Percentiles rank a stretch among this genome's conserved stretches.
Conservation (phyloP, 2,329 filamentous ascomycete genomes). For the Decorospora gaudefroyi region DNA sequence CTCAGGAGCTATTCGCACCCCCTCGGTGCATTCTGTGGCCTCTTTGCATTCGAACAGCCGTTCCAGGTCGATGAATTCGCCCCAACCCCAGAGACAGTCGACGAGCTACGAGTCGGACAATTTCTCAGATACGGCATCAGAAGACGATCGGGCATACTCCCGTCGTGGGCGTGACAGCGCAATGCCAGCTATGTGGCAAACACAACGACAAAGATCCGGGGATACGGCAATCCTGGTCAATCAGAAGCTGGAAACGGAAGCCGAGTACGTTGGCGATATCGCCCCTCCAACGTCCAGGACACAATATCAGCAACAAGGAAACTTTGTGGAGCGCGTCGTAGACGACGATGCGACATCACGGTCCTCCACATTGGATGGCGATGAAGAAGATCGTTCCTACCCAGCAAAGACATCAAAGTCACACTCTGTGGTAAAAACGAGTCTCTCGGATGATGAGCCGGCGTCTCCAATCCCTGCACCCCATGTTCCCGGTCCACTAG, state of each 20-base stretch:
- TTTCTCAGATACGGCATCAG: conserved; percentile 36
- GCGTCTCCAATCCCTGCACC: conserved; percentile 24
- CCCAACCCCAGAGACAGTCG: conserved; percentile 27
- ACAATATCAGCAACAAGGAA: conserved; percentile 17
- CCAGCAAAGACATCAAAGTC: conserved; percentile 39
- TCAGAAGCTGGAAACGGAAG: conserved; percentile 28
- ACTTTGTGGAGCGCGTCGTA: conserved; percentile 16
- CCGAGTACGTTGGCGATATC: conserved; percentile 16
- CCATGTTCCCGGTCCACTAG: conserved; percentile 43
- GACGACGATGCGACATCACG: conserved; percentile 43
- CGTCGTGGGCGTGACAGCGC: conserved; percentile 21
- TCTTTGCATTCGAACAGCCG: conserved; percentile 37
- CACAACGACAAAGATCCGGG: conserved; percentile 23
- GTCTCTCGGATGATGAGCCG: conserved; percentile 22
- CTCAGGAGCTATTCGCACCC: conserved; percentile 34
- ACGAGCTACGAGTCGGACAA: conserved; percentile 42
- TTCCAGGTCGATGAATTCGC: conserved; percentile 33
- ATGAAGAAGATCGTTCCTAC: conserved; percentile 37
- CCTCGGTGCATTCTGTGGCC: conserved; percentile 39
- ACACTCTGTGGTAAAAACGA: conserved; percentile 20
- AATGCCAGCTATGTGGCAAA: conserved; percentile 39
- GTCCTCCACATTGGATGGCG: conserved; percentile 41
- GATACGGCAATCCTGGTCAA: conserved; percentile 28
- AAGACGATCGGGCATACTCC: conserved; percentile 29
- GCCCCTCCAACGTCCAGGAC: conserved; percentile 21